A percentile compares a stretch with the other conserved stretches of the same genome.
Evolutionary conservation across 257 asterid genomes (phyloP).

Genomic region (Misopates orontium): DNA sequence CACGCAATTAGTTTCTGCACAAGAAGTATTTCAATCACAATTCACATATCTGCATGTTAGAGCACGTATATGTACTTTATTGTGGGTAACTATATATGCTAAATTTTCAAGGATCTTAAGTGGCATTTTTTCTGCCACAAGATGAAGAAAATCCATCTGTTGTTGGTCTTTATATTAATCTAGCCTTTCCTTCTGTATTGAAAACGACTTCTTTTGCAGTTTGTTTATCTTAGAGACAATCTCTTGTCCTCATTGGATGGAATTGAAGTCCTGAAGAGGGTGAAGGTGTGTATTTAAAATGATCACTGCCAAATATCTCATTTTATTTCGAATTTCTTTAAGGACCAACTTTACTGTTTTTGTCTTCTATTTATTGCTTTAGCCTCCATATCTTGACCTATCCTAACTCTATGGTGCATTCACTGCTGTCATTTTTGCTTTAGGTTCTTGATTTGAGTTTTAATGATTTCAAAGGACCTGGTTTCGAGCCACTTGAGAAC

Average conservation of each 20-base stretch:
- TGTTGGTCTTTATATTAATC: constrained; percentile 7
- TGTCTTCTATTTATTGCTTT: constrained; percentile 21
- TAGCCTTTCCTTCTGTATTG: constrained; percentile 12
- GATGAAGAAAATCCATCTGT: constrained; percentile 20
- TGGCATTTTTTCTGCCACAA: not conserved
- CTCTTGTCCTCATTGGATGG: constrained; percentile 92
- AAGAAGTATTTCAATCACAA: not conserved
- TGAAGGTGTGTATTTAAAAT: constrained; percentile 68
- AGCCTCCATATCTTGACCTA: constrained; percentile 12
- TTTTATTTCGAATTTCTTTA: constrained; percentile 8
- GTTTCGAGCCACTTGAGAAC: constrained; percentile 93
- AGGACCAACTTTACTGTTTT: constrained; percentile 21
- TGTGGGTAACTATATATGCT: not conserved
- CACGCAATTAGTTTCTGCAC: not conserved
- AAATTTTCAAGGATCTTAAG: constrained; percentile 7
- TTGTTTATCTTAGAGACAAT: constrained; percentile 98
- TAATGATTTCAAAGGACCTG: constrained; percentile 98
- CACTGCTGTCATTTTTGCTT: constrained; percentile 28
- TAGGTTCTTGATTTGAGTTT: constrained; percentile 99
- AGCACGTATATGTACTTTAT: not conserved
- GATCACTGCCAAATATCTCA: constrained; percentile 22
- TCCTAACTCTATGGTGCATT: constrained; percentile 19
- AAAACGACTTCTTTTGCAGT: constrained; percentile 50
- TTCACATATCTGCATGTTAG: not conserved
- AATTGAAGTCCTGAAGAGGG: constrained; percentile 77